These are phyloP conservation scores for Orbilia blumenaviensis DNA, from an alignment of 2,329 filamentous ascomycete genomes.

Conservation along the genomic window DNA sequence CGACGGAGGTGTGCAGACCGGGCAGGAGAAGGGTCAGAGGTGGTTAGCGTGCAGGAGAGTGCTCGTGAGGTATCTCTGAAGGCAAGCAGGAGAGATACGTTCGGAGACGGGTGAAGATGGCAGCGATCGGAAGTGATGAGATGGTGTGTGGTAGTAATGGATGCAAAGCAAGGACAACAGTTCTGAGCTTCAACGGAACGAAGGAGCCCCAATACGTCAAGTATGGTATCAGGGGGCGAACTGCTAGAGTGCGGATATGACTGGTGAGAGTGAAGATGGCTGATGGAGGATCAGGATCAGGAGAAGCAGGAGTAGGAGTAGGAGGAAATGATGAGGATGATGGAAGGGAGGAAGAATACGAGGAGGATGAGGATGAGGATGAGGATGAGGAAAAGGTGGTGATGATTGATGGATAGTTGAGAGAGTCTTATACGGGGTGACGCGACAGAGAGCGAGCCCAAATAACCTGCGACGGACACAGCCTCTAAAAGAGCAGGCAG, in stretches of 20 bases:
- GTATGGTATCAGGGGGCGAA: conserved; percentile 48
- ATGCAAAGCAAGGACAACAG: conserved; percentile 48
- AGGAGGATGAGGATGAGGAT: too few species aligned
- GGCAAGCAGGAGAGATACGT: conserved; percentile 24
- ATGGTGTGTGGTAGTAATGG: conserved; percentile 28
- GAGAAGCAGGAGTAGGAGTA: background rate
- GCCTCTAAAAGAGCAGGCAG: conserved; percentile 11
- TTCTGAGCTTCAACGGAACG: conserved; percentile 29
- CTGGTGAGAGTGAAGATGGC: background rate
- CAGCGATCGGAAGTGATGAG: conserved; percentile 44
- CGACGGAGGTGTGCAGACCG: conserved; percentile 39
- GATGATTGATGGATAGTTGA: conserved; percentile 18
- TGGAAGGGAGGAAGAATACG: background rate
- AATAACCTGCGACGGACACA: conserved; percentile 36
- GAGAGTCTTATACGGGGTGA: conserved; percentile 28
- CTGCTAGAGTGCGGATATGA: background rate
- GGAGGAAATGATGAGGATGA: background rate
- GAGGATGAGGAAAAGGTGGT: too few species aligned
- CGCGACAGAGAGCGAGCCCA: conserved; percentile 27
- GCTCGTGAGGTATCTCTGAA: conserved; percentile 32
- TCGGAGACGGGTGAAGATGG: conserved; percentile 21
- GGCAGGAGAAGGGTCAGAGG: conserved; percentile 21
- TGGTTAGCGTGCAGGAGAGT: conserved; percentile 26
- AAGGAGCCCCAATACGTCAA: conserved; percentile 27
- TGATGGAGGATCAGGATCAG: too few species aligned